Conservation (phyloP, 177 flowering plant species). For the Vitis hybrid region DNA sequence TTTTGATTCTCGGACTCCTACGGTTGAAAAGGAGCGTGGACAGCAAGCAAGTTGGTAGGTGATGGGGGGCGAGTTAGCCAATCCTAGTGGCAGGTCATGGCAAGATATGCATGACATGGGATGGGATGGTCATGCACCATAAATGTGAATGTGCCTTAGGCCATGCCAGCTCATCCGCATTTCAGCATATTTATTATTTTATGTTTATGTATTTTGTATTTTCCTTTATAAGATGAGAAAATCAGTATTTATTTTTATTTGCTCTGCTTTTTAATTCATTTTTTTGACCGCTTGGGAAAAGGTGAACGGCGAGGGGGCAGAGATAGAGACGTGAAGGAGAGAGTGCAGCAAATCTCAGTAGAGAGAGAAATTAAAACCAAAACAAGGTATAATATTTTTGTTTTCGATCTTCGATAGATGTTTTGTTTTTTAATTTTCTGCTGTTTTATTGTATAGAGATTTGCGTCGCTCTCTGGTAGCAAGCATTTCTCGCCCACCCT, state of each 20-base stretch:
- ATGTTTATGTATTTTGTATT: too few species aligned
- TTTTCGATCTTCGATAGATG: constrained; percentile 1
- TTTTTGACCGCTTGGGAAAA: constrained; percentile 44
- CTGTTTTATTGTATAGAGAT: constrained; percentile 19
- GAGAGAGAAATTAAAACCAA: constrained; percentile 2
- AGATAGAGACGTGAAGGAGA: neutral
- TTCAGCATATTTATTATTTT: neutral
- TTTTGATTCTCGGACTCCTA: too few species aligned
- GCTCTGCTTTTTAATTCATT: constrained; percentile 13
- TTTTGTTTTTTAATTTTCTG: neutral
- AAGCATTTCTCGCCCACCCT: neutral
- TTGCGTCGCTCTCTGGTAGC: constrained; percentile 11
- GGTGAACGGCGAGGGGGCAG: constrained; percentile 11
- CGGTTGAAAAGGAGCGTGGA: too few species aligned
- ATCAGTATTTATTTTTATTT: neutral
- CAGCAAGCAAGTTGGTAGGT: too few species aligned
- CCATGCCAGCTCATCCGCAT: constrained; percentile 19
- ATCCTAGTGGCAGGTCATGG: neutral
- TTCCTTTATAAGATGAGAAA: neutral
- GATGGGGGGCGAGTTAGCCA: neutral
- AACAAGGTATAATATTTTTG: neutral
- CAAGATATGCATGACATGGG: constrained; percentile 25
- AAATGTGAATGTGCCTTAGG: neutral
- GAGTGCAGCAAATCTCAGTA: neutral
- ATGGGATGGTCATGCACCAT: constrained; percentile 28